Conservation (phyloP, 306 rosid genomes). For the Lotus japonicus region DNA sequence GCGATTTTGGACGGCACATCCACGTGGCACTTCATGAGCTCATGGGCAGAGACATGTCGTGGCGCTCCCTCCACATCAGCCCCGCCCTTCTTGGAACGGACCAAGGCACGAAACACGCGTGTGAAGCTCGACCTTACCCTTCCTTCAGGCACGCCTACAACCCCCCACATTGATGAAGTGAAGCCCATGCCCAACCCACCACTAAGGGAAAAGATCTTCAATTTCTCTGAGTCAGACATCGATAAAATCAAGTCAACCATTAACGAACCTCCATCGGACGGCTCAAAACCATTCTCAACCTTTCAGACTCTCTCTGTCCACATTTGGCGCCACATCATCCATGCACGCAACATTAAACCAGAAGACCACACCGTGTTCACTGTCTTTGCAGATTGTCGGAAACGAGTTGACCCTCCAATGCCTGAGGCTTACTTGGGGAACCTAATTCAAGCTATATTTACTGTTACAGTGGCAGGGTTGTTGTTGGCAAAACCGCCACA, state of each 20-base stretch:
- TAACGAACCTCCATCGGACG: slow-evolving; percentile 46
- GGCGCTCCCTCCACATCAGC: slow-evolving; percentile 43
- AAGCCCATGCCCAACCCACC: slow-evolving; percentile 20
- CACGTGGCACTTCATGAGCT: slow-evolving; percentile 90
- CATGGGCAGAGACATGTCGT: slow-evolving; percentile 69
- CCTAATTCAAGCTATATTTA: slow-evolving; percentile 73
- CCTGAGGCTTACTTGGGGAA: slow-evolving; percentile 76
- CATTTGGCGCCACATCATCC: slow-evolving; percentile 74
- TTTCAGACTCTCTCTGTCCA: slow-evolving; percentile 75
- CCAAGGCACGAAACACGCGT: slow-evolving; percentile 66
- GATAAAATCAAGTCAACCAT: slow-evolving; percentile 62
- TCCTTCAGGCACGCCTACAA: slow-evolving; percentile 16
- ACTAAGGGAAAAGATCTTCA: slow-evolving; percentile 64
- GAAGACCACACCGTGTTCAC: slow-evolving; percentile 86
- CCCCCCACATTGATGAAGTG: slow-evolving; percentile 17
- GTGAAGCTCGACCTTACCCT: slow-evolving; percentile 62
- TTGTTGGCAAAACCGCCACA: slow-evolving; percentile 37
- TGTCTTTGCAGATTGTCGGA: slow-evolving; percentile 77
- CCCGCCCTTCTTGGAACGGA: slow-evolving; percentile 61
- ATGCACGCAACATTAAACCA: slow-evolving; percentile 63
- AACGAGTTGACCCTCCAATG: slow-evolving; percentile 70
- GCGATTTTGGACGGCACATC: slow-evolving; percentile 75
- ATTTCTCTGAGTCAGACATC: slow-evolving; percentile 57
- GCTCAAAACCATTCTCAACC: slow-evolving; percentile 73
- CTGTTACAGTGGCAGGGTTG: slow-evolving; percentile 53